phyloP scores from a whole-genome alignment of 1,284 basidiomycete genomes.

The Malassezia globosa region DNA sequence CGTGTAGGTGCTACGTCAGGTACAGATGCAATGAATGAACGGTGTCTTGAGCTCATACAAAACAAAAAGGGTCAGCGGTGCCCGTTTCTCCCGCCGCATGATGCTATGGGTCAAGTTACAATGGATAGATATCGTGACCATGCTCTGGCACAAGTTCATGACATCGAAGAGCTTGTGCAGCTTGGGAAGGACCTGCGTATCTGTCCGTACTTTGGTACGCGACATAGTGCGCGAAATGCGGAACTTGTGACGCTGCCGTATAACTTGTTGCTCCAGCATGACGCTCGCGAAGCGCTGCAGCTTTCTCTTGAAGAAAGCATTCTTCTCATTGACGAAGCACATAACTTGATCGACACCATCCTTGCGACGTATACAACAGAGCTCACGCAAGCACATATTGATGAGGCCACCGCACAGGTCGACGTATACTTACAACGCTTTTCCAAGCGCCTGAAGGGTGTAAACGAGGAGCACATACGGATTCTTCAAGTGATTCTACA shows the following conservation, averaged over 20 bases:
- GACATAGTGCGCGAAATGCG: conserved; percentile 74
- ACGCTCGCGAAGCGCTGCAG: conserved; percentile 72
- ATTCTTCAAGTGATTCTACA: conserved; percentile 52
- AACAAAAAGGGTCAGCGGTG: conserved; percentile 50
- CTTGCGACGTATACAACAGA: conserved; percentile 70
- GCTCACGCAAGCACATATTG: conserved; percentile 57
- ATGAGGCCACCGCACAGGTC: conserved; percentile 64
- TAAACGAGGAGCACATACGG: conserved; percentile 67
- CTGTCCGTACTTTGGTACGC: conserved; percentile 87
- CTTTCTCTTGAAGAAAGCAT: conserved; percentile 63
- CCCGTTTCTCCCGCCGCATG: conserved; percentile 60
- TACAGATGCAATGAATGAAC: conserved; percentile 75
- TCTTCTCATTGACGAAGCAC: conserved; percentile 88
- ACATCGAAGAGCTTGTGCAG: conserved; percentile 80
- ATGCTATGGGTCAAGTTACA: conserved; percentile 29
- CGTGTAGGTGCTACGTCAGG: conserved; percentile 48
- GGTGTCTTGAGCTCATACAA: conserved; percentile 72
- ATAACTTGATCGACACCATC: conserved; percentile 64
- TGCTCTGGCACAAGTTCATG: conserved; percentile 66
- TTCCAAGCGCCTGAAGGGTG: conserved; percentile 60
- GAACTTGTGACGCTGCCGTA: conserved; percentile 89
- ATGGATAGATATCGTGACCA: conserved; percentile 81
- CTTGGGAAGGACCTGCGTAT: conserved; percentile 59
- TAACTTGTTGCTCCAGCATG: conserved; percentile 75
- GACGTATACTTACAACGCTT: conserved; percentile 69